Base-by-base conservation (phyloP, 176 grass and related monocot genomes). In the Leersia perrieri region DNA sequence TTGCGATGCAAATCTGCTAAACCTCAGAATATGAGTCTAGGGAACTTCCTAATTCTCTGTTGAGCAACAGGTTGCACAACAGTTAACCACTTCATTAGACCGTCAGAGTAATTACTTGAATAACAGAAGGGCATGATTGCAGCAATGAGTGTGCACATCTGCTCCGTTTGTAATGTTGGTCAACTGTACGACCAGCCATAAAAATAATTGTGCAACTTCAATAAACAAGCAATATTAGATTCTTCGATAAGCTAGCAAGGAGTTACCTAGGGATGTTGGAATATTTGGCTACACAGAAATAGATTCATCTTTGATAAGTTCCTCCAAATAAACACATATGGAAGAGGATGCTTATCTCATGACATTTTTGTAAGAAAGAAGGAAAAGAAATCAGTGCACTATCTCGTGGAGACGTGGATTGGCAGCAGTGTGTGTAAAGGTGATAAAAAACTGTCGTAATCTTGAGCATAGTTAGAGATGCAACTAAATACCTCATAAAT, bases 81-180 rank as follows among this genome's bases (percentile, higher is more conserved):
- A 82, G 75, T 51, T 31, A 76, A 78, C 42, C 60, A 5, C n/a
- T 78, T 10, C 60, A 61, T 25, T 31, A 68, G n/a, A 79, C 22
- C 30, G 49, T 18, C 9, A 51, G 22, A 60, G 63, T 60, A 63
- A 80, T 64, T 12, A 23, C n/a, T 84, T 68, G 5, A 80, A 84
- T 57, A 89, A 68, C 26, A 70, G 5, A 51, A 79, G 31, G 55
- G 11, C 15, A 70, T 38, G 13, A 80, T 60, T 58, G 26, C 25
- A n/a, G 18, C 44, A 39, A 40, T 5, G 35, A 76, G 20, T 22
- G 45, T 63, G 15, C 23, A 69, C 31, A 74, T 79, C 47, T 51
- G 4, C 38, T 40, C 34, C 25, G 74, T 69, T 28, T 62, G 26
- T 22, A 36, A 25, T 16, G 10, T 25, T 60, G 22, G 28, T 60